Base-by-base conservation (phyloP, 2,329 filamentous ascomycete species). In the Apiospora phragmitis region DNA sequence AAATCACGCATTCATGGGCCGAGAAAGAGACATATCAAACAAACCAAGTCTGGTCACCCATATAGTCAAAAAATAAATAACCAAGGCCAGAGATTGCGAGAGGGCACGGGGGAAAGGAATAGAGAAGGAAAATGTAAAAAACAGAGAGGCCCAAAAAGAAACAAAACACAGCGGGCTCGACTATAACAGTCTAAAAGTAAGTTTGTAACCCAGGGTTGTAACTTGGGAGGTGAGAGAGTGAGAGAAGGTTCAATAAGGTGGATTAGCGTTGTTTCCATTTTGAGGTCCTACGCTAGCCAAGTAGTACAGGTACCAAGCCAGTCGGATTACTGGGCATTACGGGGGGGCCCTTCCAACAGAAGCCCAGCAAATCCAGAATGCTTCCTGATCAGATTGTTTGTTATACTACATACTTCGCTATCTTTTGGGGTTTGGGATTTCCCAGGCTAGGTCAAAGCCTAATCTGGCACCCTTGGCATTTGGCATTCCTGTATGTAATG, bases 1-100 rank as follows among this genome's bases (percentile, higher is more conserved):
- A 62, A 62, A 62, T 62, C 55, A 62, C 55, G 55, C 55, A 62
- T n/a, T 62, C 32, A 38, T 38, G 55, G 55, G 55, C 38, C 55
- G 55, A 62, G 55, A n/a, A 62, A 62, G 32, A 62, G 55, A 62
- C 55, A 62, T 62, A 62, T 62, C 55, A 62, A 62, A 62, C 55
- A 35, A 62, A 38, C 55, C 55, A 38, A 38, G 55, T 24, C 55
- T 62, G 55, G 55, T n/a, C 55, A 18, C 55, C 55, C 29, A 62
- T 62, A 62, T 62, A 38, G 55, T 62, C 32, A 62, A 21, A 32
- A 38, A 32, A 21, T 62, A 62, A 38, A 62, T 32, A 32, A 38
- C 55, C 29, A 62, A 32, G 55, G 55, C 55, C 7, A n/a, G 21
- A 62, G 9, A 24, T 38, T 38, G 32, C n/a, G 55, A 35, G 29